Evolutionary conservation across 768 basidiomycete species (phyloP).

Genomic region (Hemileccinum impolitum): DNA sequence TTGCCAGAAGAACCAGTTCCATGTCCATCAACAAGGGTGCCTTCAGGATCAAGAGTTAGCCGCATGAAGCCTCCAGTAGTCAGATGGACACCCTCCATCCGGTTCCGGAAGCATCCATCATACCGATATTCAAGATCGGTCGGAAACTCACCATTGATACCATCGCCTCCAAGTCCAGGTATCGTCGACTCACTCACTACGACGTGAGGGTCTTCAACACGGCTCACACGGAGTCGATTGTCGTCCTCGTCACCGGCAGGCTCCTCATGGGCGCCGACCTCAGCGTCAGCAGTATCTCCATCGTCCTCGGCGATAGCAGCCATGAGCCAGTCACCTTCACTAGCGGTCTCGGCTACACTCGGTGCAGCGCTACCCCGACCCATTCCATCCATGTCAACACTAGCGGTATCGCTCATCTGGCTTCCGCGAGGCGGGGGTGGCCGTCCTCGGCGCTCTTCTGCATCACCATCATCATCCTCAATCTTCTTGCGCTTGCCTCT

Average conservation of each 20-base stretch:
- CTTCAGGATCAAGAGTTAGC: conserved; percentile 52
- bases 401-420: conserved; percentile 51
- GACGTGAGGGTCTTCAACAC: conserved; percentile 38
- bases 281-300: conserved; percentile 53
- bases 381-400: conserved; percentile 54
- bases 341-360: conserved; percentile 56
- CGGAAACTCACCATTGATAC: conserved; percentile 54
- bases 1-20: conserved; percentile 33
- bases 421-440: conserved; percentile 54
- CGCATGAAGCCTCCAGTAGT: conserved; percentile 44
- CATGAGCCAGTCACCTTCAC: conserved; percentile 87
- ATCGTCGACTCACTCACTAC: conserved; percentile 31
- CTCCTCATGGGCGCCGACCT: conserved; percentile 52
- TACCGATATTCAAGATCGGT: conserved; percentile 28
- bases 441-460: conserved; percentile 65
- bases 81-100: conserved; percentile 41
- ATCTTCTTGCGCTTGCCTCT: conserved; percentile 88
- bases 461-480: conserved; percentile 83
- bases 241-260: conserved; percentile 45
- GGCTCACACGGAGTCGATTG: conserved; percentile 42
- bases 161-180: conserved; percentile 32
- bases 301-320: conserved; percentile 78
- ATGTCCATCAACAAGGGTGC: conserved; percentile 38
- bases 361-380: conserved; percentile 63
- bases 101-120: conserved; percentile 46